Conservation (phyloP, 2,329 filamentous ascomycete genomes). For the Cladosporium sp. region DNA sequence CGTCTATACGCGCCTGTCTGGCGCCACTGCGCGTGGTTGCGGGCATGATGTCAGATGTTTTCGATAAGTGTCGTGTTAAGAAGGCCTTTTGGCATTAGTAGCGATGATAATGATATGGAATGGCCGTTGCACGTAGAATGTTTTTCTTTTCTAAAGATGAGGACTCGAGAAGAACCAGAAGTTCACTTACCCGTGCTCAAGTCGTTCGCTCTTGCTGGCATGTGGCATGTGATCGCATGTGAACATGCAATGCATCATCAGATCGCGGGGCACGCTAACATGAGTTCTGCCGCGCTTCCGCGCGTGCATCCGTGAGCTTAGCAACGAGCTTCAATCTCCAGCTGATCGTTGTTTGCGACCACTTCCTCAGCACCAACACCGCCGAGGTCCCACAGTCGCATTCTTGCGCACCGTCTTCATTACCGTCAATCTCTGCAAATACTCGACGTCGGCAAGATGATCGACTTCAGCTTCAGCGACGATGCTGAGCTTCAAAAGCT, state of each 20-base stretch:
- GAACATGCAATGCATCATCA: no score
- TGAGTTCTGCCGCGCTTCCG: no score
- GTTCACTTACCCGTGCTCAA: not conserved
- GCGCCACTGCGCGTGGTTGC: not conserved
- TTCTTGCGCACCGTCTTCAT: not conserved
- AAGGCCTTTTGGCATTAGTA: not conserved
- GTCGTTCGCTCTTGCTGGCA: not conserved
- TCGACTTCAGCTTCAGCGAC: conserved; percentile 30
- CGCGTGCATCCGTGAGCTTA: not conserved
- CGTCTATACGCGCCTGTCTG: not conserved
- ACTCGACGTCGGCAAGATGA: conserved; percentile 18
- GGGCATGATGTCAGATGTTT: not conserved
- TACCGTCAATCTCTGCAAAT: not conserved
- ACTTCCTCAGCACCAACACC: not conserved
- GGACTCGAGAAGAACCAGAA: not conserved
- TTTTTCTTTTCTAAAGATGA: no score
- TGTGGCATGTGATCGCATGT: no score
- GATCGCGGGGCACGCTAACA: no score
- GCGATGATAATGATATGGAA: no score
- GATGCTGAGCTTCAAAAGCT: conserved; percentile 29
- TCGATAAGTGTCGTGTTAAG: not conserved
- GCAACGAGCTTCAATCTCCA: not conserved
- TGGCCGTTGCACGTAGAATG: no score
- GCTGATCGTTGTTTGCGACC: not conserved
- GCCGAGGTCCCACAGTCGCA: not conserved